Evolutionary conservation across 129 eudicot genomes (phyloP).

Genomic region (Glebionis coronaria): DNA sequence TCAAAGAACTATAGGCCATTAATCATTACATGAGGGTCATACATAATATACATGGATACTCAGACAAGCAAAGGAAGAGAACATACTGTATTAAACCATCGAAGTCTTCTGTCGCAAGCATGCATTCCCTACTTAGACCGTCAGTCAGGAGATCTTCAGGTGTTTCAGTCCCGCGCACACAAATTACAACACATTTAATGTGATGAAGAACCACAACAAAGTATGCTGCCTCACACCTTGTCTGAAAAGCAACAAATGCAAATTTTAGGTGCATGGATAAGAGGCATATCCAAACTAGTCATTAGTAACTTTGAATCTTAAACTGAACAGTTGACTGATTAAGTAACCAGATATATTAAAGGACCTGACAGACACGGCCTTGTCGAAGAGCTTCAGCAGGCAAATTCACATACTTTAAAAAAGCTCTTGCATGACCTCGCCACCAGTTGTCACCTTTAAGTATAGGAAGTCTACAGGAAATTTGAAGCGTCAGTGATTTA

Average conservation of each 20-base stretch:
- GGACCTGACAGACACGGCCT: constrained; percentile 75
- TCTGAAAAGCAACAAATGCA: constrained; percentile 30
- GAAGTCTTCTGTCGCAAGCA: constrained; percentile 48
- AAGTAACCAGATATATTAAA: constrained; percentile 5
- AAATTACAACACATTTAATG: constrained; percentile 51
- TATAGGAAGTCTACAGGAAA: constrained; percentile 48
- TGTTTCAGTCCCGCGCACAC: constrained; percentile 78
- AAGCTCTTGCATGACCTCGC: constrained; percentile 88
- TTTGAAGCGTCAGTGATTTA: constrained; percentile 13
- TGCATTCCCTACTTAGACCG: constrained; percentile 65
- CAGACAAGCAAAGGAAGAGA: no score
- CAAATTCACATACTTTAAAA: constrained; percentile 49
- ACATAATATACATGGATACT: no score
- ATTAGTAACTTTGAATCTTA: constrained; percentile 12
- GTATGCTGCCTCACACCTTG: constrained; percentile 71
- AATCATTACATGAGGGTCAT: no score
- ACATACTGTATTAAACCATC: constrained; percentile 56
- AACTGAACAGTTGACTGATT: constrained; percentile 1
- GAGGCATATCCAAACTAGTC: not conserved
- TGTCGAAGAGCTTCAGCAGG: constrained; percentile 54
- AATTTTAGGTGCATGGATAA: not conserved
- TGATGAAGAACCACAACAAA: constrained; percentile 62
- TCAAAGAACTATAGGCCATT: no score
- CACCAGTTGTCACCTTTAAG: constrained; percentile 86
- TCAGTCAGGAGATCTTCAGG: constrained; percentile 80